Base-by-base conservation (phyloP, 768 basidiomycete species). In the Amanita subjunquillea region DNA sequence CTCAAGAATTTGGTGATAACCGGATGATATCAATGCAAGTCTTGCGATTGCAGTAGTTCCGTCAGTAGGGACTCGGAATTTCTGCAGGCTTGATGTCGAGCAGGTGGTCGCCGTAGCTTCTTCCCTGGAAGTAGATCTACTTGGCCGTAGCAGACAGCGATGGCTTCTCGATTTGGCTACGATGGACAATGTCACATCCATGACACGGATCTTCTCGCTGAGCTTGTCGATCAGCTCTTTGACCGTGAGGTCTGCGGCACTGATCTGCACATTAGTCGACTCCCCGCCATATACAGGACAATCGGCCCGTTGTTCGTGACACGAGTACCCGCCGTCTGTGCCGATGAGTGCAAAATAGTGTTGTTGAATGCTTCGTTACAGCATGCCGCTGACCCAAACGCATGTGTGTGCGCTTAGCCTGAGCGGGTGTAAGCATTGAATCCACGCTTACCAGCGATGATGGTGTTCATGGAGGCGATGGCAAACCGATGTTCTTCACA, bases 311-410 rank as follows among this genome's bases (percentile, higher is more conserved):
- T 82, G 84, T 71, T 97, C 91, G 62, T 95, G 89, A 69, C 89
- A 94, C 2, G 95, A 93, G 69, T 99, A 99, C 7, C 97, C 80
- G 22, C 91, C 87, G 49, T 97, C 93, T 8, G 92, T 97, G 34
- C 96, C 96, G 55, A 94, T 92, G 53, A 98, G 78, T 93, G 96
- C 91, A 69, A 98, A 96, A 65, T 98, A 99, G 17, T 17, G 65
- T 97, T 97, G 69, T 95, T 89, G 76, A 99, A 95, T 13, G 96
- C 96, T 68, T 98, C 96, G 61, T 96, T 98, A 63, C 95, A 98
- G 70, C 95, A 98, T 2, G 94, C 87, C 37, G 95, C 95, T 89
- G 37, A 30, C 23, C n/a, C 56, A 37, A 8, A 30, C n/a, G 12
- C 13, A 15, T 20, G 9, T 40, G n/a, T 17, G 4, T 7, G 20